phyloP scores from a whole-genome alignment of 495 filamentous ascomycete species.

The Tuber indicum region DNA sequence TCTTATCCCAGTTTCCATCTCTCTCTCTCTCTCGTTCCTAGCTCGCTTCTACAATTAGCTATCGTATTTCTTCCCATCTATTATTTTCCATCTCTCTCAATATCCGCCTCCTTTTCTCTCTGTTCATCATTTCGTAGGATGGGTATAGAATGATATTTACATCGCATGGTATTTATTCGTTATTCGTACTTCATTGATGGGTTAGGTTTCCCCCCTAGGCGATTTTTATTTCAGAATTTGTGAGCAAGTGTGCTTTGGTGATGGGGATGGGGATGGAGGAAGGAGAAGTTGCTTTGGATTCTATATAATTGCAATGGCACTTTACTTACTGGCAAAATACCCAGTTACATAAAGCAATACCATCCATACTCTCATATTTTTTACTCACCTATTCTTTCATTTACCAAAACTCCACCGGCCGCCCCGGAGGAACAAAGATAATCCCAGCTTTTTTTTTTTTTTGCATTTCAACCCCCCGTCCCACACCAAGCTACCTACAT shows the following conservation, averaged over 20 bases:
- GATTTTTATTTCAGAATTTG: neutral
- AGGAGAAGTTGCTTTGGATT: neutral
- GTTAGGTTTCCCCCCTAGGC: neutral
- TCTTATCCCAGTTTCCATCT: neutral
- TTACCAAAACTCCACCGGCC: neutral
- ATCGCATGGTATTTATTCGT: neutral
- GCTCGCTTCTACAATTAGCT: neutral
- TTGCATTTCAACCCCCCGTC: neutral
- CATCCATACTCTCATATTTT: neutral
- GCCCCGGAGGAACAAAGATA: neutral
- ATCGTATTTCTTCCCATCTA: neutral
- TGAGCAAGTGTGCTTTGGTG: neutral
- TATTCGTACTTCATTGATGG: neutral
- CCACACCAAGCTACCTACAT: neutral
- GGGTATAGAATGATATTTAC: conserved; percentile 4
- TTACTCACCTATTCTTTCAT: neutral
- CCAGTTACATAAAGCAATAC: neutral
- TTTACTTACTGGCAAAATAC: neutral
- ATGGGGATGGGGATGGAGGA: neutral
- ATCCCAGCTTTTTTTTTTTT: neutral
- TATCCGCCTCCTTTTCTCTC: neutral
- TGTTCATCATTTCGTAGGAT: neutral
- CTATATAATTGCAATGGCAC: neutral
- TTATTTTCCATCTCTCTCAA: neutral
- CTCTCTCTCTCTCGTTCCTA: neutral